These are phyloP conservation scores for Calycina herbarum DNA, from an alignment of 2,329 filamentous ascomycete genomes.

Conservation along the genomic window DNA sequence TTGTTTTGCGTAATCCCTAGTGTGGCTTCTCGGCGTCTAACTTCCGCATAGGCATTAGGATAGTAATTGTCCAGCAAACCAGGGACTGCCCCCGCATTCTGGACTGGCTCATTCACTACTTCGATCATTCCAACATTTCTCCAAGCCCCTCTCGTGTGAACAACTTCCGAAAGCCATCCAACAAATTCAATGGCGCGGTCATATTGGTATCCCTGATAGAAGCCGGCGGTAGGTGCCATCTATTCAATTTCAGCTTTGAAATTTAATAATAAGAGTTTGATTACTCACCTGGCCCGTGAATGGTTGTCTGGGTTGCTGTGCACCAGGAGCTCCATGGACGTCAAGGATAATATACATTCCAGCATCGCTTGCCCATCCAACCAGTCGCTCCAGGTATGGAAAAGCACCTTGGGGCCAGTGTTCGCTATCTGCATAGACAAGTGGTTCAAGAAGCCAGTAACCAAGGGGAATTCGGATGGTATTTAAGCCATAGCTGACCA, in stretches of 20 bases:
- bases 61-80: slow-evolving; percentile 48
- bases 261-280: neutral
- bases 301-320: slow-evolving; percentile 44
- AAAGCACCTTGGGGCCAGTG: slow-evolving; percentile 49
- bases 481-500: slow-evolving; percentile 47
- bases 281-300: slow-evolving; percentile 41
- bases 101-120: slow-evolving; percentile 58
- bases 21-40: slow-evolving; percentile 46
- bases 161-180: slow-evolving; percentile 53
- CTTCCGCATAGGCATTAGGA: slow-evolving; percentile 44
- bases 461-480: slow-evolving; percentile 51
- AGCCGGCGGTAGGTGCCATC: slow-evolving; percentile 42
- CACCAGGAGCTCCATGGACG: slow-evolving; percentile 49
- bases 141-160: slow-evolving; percentile 49
- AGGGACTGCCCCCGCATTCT: slow-evolving; percentile 38
- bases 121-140: slow-evolving; percentile 59
- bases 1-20: slow-evolving; percentile 45
- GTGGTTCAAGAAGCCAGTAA: slow-evolving; percentile 50
- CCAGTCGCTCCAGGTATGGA: slow-evolving; percentile 45
- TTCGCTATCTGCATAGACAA: slow-evolving; percentile 46
- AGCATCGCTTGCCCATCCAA: slow-evolving; percentile 45
- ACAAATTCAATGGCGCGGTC: slow-evolving; percentile 54
- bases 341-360: slow-evolving; percentile 52
- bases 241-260: slow-evolving; percentile 2
- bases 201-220: slow-evolving; percentile 58